phyloP scores from a whole-genome alignment of 228 moss, liverwort and hornwort genomes.

The Sphagnum magellanicum region DNA sequence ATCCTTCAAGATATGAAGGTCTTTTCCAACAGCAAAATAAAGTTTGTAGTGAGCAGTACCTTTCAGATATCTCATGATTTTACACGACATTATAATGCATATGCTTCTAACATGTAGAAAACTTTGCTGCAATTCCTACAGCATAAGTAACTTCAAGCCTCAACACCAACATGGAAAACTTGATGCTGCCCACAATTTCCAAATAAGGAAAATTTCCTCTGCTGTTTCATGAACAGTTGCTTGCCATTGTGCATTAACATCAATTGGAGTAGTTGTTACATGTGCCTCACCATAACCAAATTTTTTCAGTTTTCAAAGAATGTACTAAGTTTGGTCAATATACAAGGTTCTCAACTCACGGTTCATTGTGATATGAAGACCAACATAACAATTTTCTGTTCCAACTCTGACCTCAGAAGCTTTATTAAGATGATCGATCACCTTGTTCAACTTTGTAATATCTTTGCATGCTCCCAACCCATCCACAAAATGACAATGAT shows the following conservation, averaged over 20 bases:
- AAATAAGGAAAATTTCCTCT: neutral
- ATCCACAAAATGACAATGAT: neutral
- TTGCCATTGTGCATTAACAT: neutral
- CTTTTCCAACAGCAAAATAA: neutral
- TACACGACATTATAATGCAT: neutral
- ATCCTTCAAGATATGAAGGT: neutral
- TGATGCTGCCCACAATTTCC: neutral
- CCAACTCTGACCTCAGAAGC: conserved; percentile 1
- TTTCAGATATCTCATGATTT: conserved; percentile 1
- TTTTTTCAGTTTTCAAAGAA: neutral
- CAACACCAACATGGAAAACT: too few species aligned
- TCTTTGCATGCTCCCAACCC: neutral
- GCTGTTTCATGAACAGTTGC: neutral
- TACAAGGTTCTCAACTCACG: neutral
- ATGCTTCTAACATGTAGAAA: too few species aligned
- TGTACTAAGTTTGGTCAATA: neutral
- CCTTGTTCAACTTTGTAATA: neutral
- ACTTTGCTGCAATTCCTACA: neutral
- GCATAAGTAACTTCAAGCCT: neutral
- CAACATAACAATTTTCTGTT: neutral
- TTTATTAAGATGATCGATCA: neutral
- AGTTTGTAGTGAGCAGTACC: neutral
- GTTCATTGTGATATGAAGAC: neutral
- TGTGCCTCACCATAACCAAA: neutral
- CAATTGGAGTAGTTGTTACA: neutral